Percentiles rank a stretch among this genome's conserved stretches.
phyloP scores from a whole-genome alignment of 768 basidiomycete species.

The Boletus rufocinnamomeus region DNA sequence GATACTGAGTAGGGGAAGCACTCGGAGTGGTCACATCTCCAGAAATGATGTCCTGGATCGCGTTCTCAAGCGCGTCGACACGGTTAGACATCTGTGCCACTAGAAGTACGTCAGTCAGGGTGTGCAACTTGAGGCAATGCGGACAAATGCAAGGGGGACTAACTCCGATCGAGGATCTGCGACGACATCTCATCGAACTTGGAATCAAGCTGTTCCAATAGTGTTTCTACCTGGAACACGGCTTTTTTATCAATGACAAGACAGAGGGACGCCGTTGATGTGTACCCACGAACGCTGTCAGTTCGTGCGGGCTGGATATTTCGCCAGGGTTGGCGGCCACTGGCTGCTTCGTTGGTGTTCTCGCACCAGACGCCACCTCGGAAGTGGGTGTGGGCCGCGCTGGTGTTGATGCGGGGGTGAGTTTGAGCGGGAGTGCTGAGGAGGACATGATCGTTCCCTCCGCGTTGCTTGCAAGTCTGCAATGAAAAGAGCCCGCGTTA shows the following conservation, averaged over 20 bases:
- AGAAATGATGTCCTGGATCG: constrained; percentile 92
- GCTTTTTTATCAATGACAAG: constrained; percentile 1
- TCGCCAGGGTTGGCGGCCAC: constrained; percentile 49
- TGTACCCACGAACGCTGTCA: constrained; percentile 88
- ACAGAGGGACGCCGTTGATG: constrained; percentile 7
- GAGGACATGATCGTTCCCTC: constrained; percentile 38
- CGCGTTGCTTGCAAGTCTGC: background rate
- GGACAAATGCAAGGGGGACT: constrained; percentile 32
- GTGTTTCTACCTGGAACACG: constrained; percentile 71
- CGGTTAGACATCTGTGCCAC: constrained; percentile 93
- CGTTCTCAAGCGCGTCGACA: constrained; percentile 85
- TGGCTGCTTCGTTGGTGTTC: constrained; percentile 52
- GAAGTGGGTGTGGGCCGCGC: constrained; percentile 38
- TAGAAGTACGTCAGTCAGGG: constrained; percentile 35
- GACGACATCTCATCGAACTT: constrained; percentile 94
- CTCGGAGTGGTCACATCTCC: constrained; percentile 55
- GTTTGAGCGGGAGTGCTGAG: constrained; percentile 69
- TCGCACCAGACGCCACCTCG: constrained; percentile 24
- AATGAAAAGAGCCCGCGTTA: constrained; percentile 3
- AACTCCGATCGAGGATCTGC: constrained; percentile 84
- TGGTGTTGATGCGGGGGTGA: constrained; percentile 55
- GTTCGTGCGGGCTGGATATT: constrained; percentile 90
- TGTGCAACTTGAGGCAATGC: background rate
- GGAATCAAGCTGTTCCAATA: constrained; percentile 84
- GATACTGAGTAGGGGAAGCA: constrained; percentile 59